Conservation (phyloP, 2,329 filamentous ascomycete species). For the Tolypocladium paradoxum region DNA sequence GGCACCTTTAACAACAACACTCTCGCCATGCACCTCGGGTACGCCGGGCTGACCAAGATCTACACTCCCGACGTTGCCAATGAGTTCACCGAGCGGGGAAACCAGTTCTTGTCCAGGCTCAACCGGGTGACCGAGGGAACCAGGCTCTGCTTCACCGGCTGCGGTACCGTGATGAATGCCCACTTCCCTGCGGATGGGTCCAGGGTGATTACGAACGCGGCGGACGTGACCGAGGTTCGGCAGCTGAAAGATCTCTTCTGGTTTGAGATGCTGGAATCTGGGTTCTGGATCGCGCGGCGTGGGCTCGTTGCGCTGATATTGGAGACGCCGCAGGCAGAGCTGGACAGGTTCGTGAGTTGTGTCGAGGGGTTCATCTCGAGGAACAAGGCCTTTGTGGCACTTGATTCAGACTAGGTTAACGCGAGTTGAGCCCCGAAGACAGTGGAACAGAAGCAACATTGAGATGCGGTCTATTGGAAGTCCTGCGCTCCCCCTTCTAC, state of each 20-base stretch:
- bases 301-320: slow-evolving; percentile 30
- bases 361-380: slow-evolving; percentile 23
- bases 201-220: slow-evolving; percentile 3
- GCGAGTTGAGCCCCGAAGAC: too few species aligned
- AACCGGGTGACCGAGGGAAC: slow-evolving; percentile 21
- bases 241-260: slow-evolving; percentile 31
- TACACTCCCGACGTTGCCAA: slow-evolving; percentile 21
- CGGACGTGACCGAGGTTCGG: slow-evolving; percentile 18
- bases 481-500: slow-evolving; percentile 59
- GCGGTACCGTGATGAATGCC: slow-evolving; percentile 23
- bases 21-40: slow-evolving; percentile 46
- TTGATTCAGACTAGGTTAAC: not conserved
- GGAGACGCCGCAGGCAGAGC: slow-evolving; percentile 24
- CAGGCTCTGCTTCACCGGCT: slow-evolving; percentile 25
- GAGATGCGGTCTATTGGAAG: not conserved
- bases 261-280: slow-evolving; percentile 33
- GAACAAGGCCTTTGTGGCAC: slow-evolving; percentile 7
- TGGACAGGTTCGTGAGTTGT: slow-evolving; percentile 27
- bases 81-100: slow-evolving; percentile 20
- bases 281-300: slow-evolving; percentile 30
- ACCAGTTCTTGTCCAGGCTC: slow-evolving; percentile 17
- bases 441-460: too few species aligned
- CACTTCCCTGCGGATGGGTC: slow-evolving; percentile 23
- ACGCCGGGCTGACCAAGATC: slow-evolving; percentile 23
- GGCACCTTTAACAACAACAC: slow-evolving; percentile 61